These are phyloP conservation scores for Sclerotinia glacialis DNA, from an alignment of 2,329 filamentous ascomycete species.

Conservation along the genomic window DNA sequence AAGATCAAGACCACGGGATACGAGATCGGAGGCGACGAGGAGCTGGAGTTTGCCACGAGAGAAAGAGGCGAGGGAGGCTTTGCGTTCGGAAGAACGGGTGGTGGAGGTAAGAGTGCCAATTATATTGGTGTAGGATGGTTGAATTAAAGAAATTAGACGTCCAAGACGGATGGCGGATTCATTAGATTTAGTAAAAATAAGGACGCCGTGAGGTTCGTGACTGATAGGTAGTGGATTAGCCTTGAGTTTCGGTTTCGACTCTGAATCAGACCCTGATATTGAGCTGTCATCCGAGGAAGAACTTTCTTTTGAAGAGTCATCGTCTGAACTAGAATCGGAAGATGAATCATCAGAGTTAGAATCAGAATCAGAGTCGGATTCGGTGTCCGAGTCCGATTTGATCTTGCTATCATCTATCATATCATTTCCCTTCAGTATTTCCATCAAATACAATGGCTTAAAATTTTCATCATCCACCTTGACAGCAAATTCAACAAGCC, in stretches of 20 bases:
- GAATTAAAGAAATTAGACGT: slow-evolving; percentile 68
- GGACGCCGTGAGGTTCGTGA: slow-evolving; percentile 44
- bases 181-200: slow-evolving; percentile 90
- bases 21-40: slow-evolving; percentile 89
- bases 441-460: slow-evolving; percentile 82
- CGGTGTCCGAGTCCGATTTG: slow-evolving; percentile 37
- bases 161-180: slow-evolving; percentile 84
- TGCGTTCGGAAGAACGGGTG: slow-evolving; percentile 67
- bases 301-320: slow-evolving; percentile 16
- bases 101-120: slow-evolving; percentile 75
- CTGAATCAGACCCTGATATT: slow-evolving; percentile 7
- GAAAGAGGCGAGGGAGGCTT: slow-evolving; percentile 67
- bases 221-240: slow-evolving; percentile 22
- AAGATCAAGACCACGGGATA: slow-evolving; percentile 85
- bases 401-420: slow-evolving; percentile 42
- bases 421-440: slow-evolving; percentile 62
- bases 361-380: slow-evolving; percentile 21
- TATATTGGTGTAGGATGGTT: slow-evolving; percentile 53
- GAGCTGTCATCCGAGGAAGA: slow-evolving; percentile 14
- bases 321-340: slow-evolving; percentile 22
- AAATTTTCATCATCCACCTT: slow-evolving; percentile 66
- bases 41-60: slow-evolving; percentile 61
- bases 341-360: slow-evolving; percentile 25
- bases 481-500: slow-evolving; percentile 63
- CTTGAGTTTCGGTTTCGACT: background rate